Base-by-base conservation (phyloP, 192 early-diverging fungal species). In the Gigaspora rosea region DNA sequence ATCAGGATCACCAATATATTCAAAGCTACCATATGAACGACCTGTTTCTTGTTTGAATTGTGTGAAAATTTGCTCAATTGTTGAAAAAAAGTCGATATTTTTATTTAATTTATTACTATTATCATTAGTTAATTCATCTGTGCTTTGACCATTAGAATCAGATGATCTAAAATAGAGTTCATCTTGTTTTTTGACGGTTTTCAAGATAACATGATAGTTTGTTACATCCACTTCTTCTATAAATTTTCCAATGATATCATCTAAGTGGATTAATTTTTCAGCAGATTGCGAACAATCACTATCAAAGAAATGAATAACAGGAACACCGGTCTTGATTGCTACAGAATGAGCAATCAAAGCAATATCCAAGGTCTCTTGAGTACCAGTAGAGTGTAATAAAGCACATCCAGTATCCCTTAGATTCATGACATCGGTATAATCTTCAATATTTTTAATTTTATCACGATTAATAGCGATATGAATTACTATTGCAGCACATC, bases 331-430 rank as follows among this genome's bases (percentile, higher is more conserved):
- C 62, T 85, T 85, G 50, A 85, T 80, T 16, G 96, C 84, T 5
- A 91, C 87, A 33, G 94, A 85, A 62, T 96, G 90, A 7, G 96
- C 91, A 11, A 94, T 88, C 35, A 95, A 50, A 8, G 94, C 93
- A 78, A 94, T 83, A 85, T 97, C 95, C 51, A 93, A 87, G 6
- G 93, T 88, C 72, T 94, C 90, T 83, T 97, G 95, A 47, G 89
- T 87, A 69, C 88, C 88, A 46, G 83, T 80, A 47, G 95, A 96
- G 64, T 88, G 88, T 67, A 98, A 78, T 61, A 97, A 67, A 8
- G 90, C 92, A 61, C 92, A 92, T 13, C 95, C 95, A 63, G 90
- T 86, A 77, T 91, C 89, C 64, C 93, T 90, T 20, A 94, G 89
- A 16, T 90, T 88, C 81, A 93, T 86, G 51, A 95, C 86, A 66